Conservation (phyloP, 331 rosid genomes). For the Acacia concinna region DNA sequence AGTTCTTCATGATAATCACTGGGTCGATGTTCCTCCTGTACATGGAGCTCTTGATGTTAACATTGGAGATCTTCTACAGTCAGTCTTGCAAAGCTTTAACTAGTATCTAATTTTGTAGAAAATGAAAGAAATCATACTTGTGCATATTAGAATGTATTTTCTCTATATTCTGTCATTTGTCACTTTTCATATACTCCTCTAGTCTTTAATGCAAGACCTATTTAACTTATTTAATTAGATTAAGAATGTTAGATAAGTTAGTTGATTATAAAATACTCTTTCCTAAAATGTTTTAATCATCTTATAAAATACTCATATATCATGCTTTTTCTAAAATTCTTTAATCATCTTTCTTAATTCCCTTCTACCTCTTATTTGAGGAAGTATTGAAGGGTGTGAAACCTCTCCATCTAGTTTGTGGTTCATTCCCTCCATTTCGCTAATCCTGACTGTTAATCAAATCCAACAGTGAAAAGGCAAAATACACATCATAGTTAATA, state of each 20-base stretch:
- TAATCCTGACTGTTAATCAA: too few relatives aligned
- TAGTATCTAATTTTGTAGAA: not conserved
- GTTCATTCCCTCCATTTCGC: too few relatives aligned
- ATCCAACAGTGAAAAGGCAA: too few relatives aligned
- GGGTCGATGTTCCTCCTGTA: constrained; percentile 49
- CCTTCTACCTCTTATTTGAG: not conserved
- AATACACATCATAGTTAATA: too few relatives aligned
- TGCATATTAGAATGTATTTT: not conserved
- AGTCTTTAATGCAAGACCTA: not conserved
- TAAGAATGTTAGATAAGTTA: not conserved
- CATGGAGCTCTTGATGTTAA: constrained; percentile 52
- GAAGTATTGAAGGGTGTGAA: too few relatives aligned
- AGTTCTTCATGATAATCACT: constrained; percentile 41
- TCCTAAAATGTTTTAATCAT: too few relatives aligned
- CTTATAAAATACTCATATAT: too few relatives aligned
- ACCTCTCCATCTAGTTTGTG: too few relatives aligned
- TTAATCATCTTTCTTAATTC: too few relatives aligned
- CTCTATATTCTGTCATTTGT: not conserved
- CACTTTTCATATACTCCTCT: not conserved
- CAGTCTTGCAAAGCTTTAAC: constrained; percentile 12
- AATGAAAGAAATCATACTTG: not conserved
- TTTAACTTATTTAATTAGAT: too few relatives aligned
- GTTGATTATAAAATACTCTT: too few relatives aligned
- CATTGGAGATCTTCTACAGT: constrained; percentile 48
- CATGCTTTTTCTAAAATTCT: too few relatives aligned